Conservation (phyloP, 306 rosid genomes). For the Lotus japonicus region DNA sequence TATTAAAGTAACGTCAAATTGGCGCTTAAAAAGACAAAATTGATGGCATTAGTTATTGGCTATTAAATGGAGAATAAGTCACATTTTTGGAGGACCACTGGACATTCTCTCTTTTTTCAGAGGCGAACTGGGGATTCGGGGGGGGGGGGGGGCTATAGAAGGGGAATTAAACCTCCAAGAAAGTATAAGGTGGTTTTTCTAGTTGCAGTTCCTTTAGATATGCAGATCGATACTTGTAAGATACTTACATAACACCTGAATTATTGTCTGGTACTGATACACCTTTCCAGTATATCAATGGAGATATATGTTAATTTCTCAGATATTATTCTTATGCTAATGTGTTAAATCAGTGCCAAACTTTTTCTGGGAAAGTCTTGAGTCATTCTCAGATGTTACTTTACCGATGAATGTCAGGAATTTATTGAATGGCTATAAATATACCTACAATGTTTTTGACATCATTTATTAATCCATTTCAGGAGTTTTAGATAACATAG, state of each 20-base stretch:
- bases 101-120: no score
- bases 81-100: no score
- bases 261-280: no score
- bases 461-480: slow-evolving; percentile 13
- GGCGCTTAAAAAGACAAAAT: not conserved
- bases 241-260: no score
- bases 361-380: not conserved
- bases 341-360: not conserved
- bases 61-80: no score
- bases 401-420: slow-evolving; percentile 3
- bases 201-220: not conserved
- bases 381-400: not conserved
- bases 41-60: not conserved
- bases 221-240: not conserved
- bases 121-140: no score
- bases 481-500: slow-evolving; percentile 82
- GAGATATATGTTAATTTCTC: not conserved
- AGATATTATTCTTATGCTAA: not conserved
- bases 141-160: no score
- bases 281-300: slow-evolving; percentile 4
- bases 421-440: slow-evolving; percentile 4
- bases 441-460: slow-evolving; percentile 14
- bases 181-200: not conserved
- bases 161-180: not conserved
- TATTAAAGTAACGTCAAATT: not conserved